A percentile compares a stretch with the other conserved stretches of the same genome.
Evolutionary conservation across 2,329 filamentous ascomycete genomes (phyloP).

Genomic region (Aspergillus uvarum): DNA sequence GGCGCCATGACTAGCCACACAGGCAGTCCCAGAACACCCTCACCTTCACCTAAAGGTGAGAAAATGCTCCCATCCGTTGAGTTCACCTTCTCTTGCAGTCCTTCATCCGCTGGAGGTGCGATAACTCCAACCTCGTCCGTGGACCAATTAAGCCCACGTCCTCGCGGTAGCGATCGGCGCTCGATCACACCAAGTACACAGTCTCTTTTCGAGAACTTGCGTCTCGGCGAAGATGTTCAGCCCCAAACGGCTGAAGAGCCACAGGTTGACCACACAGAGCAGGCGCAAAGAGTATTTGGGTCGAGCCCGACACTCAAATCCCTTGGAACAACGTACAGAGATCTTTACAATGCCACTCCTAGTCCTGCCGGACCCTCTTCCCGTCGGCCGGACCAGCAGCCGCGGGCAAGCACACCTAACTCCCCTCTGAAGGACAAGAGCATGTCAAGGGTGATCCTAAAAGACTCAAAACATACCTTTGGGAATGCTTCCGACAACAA

Average conservation of each 20-base stretch:
- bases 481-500: not conserved
- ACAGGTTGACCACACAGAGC: not conserved
- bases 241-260: not conserved
- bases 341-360: slow-evolving; percentile 12
- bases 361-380: slow-evolving; percentile 1
- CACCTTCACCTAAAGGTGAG: not conserved
- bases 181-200: slow-evolving; percentile 3
- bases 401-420: not conserved
- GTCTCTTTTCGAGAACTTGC: not conserved
- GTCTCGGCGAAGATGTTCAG: not conserved
- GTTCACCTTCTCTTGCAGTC: slow-evolving; percentile 7
- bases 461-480: not conserved
- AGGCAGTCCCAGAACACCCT: no score
- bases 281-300: not conserved
- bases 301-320: not conserved
- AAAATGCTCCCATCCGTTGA: slow-evolving; percentile 7
- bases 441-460: no score
- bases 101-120: slow-evolving; percentile 2
- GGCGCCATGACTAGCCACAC: no score
- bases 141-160: not conserved
- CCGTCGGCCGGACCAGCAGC: not conserved
- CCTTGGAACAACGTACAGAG: slow-evolving; percentile 9
- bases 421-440: not conserved
- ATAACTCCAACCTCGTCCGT: slow-evolving; percentile 6
- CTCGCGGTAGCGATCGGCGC: not conserved